These are phyloP conservation scores for Orbilia oligospora DNA, from an alignment of 2,329 filamentous ascomycete genomes.

Conservation along the genomic window DNA sequence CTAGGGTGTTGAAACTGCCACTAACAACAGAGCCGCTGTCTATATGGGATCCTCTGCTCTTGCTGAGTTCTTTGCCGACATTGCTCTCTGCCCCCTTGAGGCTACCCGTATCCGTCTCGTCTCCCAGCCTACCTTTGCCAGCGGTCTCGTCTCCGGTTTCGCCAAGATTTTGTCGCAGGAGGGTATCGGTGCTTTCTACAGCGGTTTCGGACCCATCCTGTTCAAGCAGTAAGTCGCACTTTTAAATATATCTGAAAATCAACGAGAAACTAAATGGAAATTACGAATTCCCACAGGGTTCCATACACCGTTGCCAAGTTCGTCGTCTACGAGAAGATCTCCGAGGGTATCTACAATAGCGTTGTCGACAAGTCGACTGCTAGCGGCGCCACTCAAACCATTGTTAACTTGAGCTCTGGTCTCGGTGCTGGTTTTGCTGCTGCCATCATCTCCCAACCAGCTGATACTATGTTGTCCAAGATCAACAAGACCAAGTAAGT, in stretches of 20 bases:
- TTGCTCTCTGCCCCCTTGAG: constrained; percentile 91
- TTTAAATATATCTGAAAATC: constrained; percentile 13
- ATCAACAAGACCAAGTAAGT: constrained; percentile 88
- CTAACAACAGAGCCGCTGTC: constrained; percentile 83
- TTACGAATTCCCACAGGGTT: constrained; percentile 70
- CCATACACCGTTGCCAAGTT: constrained; percentile 97
- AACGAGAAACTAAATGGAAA: constrained; percentile 65
- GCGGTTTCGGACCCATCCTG: constrained; percentile 87
- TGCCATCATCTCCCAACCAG: constrained; percentile 87
- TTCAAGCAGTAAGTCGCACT: constrained; percentile 80
- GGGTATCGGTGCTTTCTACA: constrained; percentile 89
- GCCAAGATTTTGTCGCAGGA: constrained; percentile 85
- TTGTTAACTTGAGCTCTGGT: constrained; percentile 87
- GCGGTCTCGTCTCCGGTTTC: constrained; percentile 83
- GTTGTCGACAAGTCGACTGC: constrained; percentile 79
- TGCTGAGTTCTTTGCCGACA: constrained; percentile 80
- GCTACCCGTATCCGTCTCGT: constrained; percentile 94
- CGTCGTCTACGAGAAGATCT: constrained; percentile 91
- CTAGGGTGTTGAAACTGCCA: constrained; percentile 78
- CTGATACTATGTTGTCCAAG: constrained; percentile 94
- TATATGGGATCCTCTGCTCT: constrained; percentile 80
- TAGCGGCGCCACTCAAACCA: constrained; percentile 79
- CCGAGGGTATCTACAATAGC: constrained; percentile 78
- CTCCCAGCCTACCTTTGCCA: constrained; percentile 87
- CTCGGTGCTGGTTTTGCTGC: constrained; percentile 89